A percentile compares a stretch with the other conserved stretches of the same genome.
Conservation (phyloP, 805 yeast species). For the Candida maris region DNA sequence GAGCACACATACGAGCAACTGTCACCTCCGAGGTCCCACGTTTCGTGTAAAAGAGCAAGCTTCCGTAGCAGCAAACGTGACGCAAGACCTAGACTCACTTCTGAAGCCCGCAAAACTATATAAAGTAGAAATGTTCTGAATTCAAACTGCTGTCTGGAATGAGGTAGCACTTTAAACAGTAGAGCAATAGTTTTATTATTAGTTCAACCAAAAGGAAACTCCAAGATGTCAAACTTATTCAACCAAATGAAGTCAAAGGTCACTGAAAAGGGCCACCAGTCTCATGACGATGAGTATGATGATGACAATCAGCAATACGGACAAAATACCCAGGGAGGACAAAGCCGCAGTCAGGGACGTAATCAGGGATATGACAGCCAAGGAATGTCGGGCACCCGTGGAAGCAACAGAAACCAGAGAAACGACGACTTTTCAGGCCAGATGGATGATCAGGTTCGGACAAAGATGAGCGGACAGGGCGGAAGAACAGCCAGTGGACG, state of each 20-base stretch:
- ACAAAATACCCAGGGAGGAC: background rate
- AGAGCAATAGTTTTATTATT: too few relatives aligned
- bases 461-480: conserved; percentile 12
- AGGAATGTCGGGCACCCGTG: conserved; percentile 1
- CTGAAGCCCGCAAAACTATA: too few relatives aligned
- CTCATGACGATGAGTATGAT: background rate
- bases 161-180: too few relatives aligned
- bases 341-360: conserved; percentile 1
- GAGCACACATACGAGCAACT: too few relatives aligned
- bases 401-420: background rate
- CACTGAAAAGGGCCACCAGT: background rate
- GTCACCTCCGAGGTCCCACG: too few relatives aligned
- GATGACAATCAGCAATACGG: conserved; percentile 1
- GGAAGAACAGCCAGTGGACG: conserved; percentile 4
- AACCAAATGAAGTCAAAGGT: conserved; percentile 1
- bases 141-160: too few relatives aligned
- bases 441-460: conserved; percentile 12
- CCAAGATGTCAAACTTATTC: conserved; percentile 2
- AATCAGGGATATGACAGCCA: conserved; percentile 1
- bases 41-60: too few relatives aligned
- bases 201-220: background rate
- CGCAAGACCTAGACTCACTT: too few relatives aligned
- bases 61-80: too few relatives aligned
- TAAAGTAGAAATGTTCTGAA: too few relatives aligned
- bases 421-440: conserved; percentile 1